phyloP scores from a whole-genome alignment of 805 yeast genomes.

The Myxozyma geophila region DNA sequence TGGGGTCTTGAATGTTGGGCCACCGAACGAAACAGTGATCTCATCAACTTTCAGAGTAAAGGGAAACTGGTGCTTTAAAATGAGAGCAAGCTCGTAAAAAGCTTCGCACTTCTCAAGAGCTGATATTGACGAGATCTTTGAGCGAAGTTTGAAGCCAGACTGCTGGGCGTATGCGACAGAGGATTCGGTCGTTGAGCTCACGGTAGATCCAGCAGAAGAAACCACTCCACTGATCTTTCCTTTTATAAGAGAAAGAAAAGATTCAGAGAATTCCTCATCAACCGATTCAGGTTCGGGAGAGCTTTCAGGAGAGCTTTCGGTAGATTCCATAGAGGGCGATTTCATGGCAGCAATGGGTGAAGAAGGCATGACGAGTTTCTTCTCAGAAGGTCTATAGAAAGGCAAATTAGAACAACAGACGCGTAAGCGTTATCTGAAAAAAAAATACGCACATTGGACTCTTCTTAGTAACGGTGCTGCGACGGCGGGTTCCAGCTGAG shows the following conservation, averaged over 20 bases:
- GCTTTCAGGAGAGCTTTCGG: not conserved
- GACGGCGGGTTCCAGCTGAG: slow-evolving; percentile 17
- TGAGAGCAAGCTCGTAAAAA: slow-evolving; percentile 15
- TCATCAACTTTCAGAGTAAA: not conserved
- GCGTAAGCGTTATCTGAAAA: not conserved
- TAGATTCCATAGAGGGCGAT: not conserved
- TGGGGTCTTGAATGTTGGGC: not conserved
- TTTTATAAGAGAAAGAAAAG: not conserved
- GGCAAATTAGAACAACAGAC: not conserved
- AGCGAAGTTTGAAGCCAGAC: slow-evolving; percentile 17
- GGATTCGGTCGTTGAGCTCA: not conserved
- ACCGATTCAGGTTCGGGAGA: slow-evolving; percentile 1
- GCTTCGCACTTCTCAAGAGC: slow-evolving; percentile 10
- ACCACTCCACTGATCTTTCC: not conserved
- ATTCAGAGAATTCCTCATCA: not conserved
- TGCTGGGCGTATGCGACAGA: slow-evolving; percentile 3
- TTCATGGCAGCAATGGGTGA: slow-evolving; percentile 4
- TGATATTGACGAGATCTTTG: slow-evolving; percentile 23
- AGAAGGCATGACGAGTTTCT: not conserved
- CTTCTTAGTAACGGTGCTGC: slow-evolving; percentile 16
- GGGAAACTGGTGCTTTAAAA: slow-evolving; percentile 17
- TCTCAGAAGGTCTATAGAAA: not conserved
- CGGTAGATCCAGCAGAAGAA: not conserved
- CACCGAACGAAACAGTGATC: slow-evolving; percentile 7
- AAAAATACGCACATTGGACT: slow-evolving; percentile 3